Evolutionary conservation across 2,329 filamentous ascomycete species (phyloP), one percentile per base, ranked within the genome.

Genomic region (Gaeumannomyces sp.): DNA sequence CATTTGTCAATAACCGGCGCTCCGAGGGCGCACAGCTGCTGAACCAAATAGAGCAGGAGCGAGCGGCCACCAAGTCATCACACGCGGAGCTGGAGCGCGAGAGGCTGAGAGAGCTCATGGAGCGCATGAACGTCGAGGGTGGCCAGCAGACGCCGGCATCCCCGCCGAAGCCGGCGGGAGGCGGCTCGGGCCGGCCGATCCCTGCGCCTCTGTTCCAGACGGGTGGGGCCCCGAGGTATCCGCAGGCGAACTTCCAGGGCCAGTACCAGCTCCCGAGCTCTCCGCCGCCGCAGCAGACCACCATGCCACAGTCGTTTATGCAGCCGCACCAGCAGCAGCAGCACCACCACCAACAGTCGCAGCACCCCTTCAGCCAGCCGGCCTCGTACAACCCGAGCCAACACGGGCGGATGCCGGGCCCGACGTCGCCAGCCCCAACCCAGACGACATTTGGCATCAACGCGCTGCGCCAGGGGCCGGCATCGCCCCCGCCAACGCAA

Each of bases 1-100:
- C 90, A 0, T 99, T 99, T 77, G 93, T 99, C 69, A 96, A 93
- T 79, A 99, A 99, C 75, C 86, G 95, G 63, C 83, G 93, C 66
- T 89, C 91, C 0, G 95, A 99, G 79, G 95, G 95, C 4, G 92
- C 92, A 0, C 92, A 97, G 74, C 84, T 99, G 6, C 84, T 99
- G 50, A 88, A 86, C 70, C 90, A 93, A 70, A 99, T 99, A 68
- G 93, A 97, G 75, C 88, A 90, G 69, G 87, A 90, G 62, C 89
- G 89, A 71, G 84, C 86, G 5, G 85, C 83, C 62, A 89, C 75
- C 73, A 84, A 85, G 74, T 78, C 73, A 63, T 77, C 79, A 4
- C 82, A 85, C 65, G 92, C 93, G 38, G 93, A 97, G 71, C 83
- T 90, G 63, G 94, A 98, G 74, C 89, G 92, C 65, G 92, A 96